A percentile compares a stretch with the other conserved stretches of the same genome.
phyloP scores from a whole-genome alignment of 1,139 yeast genomes.

The Blastobotrys malaysiensis region DNA sequence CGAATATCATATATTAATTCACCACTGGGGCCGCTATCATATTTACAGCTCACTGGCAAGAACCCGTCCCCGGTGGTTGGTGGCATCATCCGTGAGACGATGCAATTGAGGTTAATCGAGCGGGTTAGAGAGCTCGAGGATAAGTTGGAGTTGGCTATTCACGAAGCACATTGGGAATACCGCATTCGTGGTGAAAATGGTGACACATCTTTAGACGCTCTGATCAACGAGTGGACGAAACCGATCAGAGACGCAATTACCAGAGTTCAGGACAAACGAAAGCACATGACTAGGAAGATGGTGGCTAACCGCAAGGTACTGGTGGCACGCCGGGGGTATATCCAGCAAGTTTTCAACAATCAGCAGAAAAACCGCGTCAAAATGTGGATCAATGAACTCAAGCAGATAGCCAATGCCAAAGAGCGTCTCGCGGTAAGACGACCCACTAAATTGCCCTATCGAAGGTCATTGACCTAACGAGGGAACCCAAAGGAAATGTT shows the following conservation, averaged over 20 bases:
- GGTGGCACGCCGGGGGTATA: neutral
- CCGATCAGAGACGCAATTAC: conserved; percentile 5
- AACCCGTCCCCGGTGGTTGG: conserved; percentile 8
- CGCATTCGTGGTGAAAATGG: conserved; percentile 1
- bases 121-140: conserved; percentile 9
- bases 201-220: neutral
- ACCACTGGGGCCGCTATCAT: conserved; percentile 18
- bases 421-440: neutral
- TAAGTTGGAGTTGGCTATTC: conserved; percentile 11
- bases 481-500: neutral
- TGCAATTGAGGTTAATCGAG: conserved; percentile 1
- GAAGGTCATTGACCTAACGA: neutral
- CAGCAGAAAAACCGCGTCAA: conserved; percentile 4
- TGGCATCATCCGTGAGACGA: conserved; percentile 8
- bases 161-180: conserved; percentile 19
- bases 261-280: neutral
- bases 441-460: neutral
- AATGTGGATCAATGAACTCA: conserved; percentile 9
- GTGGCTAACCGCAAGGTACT: conserved; percentile 8
- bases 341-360: conserved; percentile 6
- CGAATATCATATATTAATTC: conserved; percentile 13
- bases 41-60: conserved; percentile 15
- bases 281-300: conserved; percentile 2
- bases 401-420: neutral
- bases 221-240: conserved; percentile 1